Base-by-base conservation (phyloP, 2,329 filamentous ascomycete genomes). In the Tympanopsis confertula region DNA sequence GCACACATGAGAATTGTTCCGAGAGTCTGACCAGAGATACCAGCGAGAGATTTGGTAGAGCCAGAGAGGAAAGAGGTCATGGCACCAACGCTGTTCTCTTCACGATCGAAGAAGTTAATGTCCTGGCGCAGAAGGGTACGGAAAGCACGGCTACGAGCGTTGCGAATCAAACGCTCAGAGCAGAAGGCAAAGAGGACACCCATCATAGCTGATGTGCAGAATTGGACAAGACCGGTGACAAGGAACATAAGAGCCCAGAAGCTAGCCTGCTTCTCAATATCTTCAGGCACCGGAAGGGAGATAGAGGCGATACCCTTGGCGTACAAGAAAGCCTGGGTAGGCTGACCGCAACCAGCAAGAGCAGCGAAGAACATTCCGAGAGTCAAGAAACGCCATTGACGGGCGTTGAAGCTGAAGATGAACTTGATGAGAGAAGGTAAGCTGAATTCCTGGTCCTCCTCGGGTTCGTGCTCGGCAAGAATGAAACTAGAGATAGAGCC, bases 241-340 rank as follows among this genome's bases (percentile, higher is more conserved):
- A 88, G 69, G 57, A 82, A 94, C 86, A 94, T 94, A 49, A 78
- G 63, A 40, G 77, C 79, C 86, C 86, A 95, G 56, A 94, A 94
- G 52, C 86, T 76, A 15, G 82, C 78, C 41, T 89, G 73, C 14
- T 69, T 65, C 45, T 80, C 74, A 38, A 93, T 68, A 38, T 75
- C 58, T 20, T 53, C 58, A 30, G 65, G 74, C 55, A 68, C 66
- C 19, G 66, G 73, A 35, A 57, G 61, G 5, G 79, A 74, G 12
- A 91, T 68, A 5, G 78, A 74, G 42, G 75, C 74, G 56, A 96
- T 88, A 41, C 86, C 74, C 58, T 95, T 94, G 50, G 87, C 82
- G 50, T 95, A 93, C 59, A 96, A 82, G 45, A 95, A 75, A 45
- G 82, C 72, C 51, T 80, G 73, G 0, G 71, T 75, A 10, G 85